Evolutionary conservation across 2,329 filamentous ascomycete genomes (phyloP).

Genomic region (Ceratocystis variospora): DNA sequence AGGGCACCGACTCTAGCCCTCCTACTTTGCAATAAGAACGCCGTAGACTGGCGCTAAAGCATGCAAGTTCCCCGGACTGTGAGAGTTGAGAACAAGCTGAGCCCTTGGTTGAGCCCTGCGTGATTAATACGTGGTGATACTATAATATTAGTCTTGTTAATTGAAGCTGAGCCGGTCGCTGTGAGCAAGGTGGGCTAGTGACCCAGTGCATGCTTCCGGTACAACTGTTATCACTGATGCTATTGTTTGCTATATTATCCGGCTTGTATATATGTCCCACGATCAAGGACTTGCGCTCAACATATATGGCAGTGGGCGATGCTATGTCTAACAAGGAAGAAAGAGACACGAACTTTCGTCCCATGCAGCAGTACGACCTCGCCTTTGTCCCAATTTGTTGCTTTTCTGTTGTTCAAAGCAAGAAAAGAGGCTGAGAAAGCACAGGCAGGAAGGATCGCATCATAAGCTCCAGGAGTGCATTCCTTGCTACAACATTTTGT

Average conservation of each 20-base stretch:
- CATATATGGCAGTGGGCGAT: background rate
- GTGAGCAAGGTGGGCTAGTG: background rate
- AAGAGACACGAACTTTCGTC: background rate
- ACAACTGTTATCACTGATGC: background rate
- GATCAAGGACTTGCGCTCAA: background rate
- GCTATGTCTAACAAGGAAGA: background rate
- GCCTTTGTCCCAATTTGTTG: background rate
- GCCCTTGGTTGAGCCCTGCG: background rate
- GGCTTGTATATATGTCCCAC: too few species aligned
- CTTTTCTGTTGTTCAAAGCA: background rate
- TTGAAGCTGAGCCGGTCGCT: background rate
- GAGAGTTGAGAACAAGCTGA: background rate
- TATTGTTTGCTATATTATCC: background rate
- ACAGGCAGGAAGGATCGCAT: background rate
- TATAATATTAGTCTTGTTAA: conserved; percentile 7
- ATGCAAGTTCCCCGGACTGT: conserved; percentile 5
- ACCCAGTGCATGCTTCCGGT: background rate
- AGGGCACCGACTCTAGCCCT: background rate
- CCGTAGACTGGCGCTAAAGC: background rate
- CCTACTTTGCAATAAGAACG: background rate
- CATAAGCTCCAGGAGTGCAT: background rate
- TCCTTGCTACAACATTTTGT: background rate
- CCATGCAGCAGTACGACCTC: background rate
- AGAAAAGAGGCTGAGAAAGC: conserved; percentile 1
- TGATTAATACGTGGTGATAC: background rate